Base-by-base conservation (phyloP, 257 asterid genomes). In the Solanum sejunctum region DNA sequence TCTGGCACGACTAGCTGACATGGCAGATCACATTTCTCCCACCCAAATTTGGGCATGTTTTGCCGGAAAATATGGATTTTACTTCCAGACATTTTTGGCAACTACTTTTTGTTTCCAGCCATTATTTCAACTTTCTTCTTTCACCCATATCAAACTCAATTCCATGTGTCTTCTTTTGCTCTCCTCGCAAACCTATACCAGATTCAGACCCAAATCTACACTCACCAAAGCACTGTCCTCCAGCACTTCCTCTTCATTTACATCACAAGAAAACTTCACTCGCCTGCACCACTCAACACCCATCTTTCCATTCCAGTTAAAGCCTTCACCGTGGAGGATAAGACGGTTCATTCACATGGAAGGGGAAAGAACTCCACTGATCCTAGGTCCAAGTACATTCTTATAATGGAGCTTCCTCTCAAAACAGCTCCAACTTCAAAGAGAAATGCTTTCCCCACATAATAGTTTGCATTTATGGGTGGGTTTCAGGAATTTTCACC, bases 301-400 rank as follows among this genome's bases (percentile, higher is more conserved):
- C 94, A 51, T 89, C 77, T 57, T 85, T 91, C 54, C 87, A 84
- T 2, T 94, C 90, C 87, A 92, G 95, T 86, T 75, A 93, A 93
- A 91, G 95, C 94, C 21, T 87, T 89, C 10, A 82, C 91, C 8
- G 93, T 88, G 82, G 95, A 92, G 90, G 92, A 92, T 82, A 93
- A 90, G 89, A 61, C 89, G 85, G 92, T 93, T 51, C 97, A 95
- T 49, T 56, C 92, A 17, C 91, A 93, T 84, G 97, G 97, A 4
- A 90, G 94, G 3, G 93, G 97, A 13, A 91, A 93, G 89, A 90
- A 84, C 84, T 90, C 93, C 0, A 90, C 95, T 0, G 93, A 93
- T 81, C 97, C 97, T 39, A 90, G 95, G 63, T 91, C 95, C 43
- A 93, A 88, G 84, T 91, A 92, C 0, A 89, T 92, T 58, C 92